Percentiles rank a stretch among this genome's conserved stretches.
phyloP scores from a whole-genome alignment of 2,329 filamentous ascomycete species.

The Claviceps digitariae region DNA sequence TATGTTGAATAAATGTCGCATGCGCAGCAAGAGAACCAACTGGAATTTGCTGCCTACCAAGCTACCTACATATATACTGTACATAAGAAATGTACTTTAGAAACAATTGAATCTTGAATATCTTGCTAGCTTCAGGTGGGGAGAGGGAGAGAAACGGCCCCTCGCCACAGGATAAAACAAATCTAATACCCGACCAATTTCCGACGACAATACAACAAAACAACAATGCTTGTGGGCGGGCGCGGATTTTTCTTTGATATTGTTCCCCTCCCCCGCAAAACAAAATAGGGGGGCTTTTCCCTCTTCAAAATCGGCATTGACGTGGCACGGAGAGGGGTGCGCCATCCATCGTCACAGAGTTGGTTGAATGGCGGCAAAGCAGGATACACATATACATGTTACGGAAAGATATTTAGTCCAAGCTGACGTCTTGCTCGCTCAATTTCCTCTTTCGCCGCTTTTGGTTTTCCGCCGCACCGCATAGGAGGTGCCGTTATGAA shows the following conservation, averaged over 20 bases:
- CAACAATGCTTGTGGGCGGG: slow-evolving; percentile 5
- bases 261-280: background rate
- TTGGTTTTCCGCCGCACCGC: background rate
- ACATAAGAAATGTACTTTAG: too few relatives aligned
- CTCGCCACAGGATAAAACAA: slow-evolving; percentile 1
- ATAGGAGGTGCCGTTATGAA: slow-evolving; percentile 5
- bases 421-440: background rate
- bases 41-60: too few relatives aligned
- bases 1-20: too few relatives aligned
- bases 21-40: too few relatives aligned
- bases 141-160: background rate
- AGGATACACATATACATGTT: background rate
- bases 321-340: slow-evolving; percentile 1
- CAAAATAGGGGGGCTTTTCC: background rate
- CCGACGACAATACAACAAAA: slow-evolving; percentile 6
- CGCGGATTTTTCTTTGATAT: background rate
- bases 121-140: too few relatives aligned
- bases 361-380: background rate
- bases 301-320: background rate
- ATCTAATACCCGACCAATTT: slow-evolving; percentile 12
- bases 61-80: too few relatives aligned
- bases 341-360: background rate
- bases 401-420: slow-evolving; percentile 2
- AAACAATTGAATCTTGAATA: too few relatives aligned
- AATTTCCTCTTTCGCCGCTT: background rate